Conservation (phyloP, 1,284 basidiomycete species). For the Neotropicomus parvogracilis region DNA sequence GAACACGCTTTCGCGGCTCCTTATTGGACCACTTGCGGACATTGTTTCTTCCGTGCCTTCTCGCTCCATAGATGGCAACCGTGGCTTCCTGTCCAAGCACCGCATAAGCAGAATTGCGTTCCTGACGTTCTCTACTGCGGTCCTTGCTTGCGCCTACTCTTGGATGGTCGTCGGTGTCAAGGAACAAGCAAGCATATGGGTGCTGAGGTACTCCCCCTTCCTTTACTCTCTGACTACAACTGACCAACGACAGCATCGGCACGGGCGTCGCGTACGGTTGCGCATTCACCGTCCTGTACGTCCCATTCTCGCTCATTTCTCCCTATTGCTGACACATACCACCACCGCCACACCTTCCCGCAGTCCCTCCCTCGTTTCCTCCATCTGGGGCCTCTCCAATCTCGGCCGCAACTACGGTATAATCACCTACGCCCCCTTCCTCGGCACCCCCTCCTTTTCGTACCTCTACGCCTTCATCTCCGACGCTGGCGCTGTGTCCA, state of each 20-base stretch:
- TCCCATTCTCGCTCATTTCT: conserved; percentile 10
- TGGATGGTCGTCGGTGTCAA: conserved; percentile 52
- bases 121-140: conserved; percentile 44
- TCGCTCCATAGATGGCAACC: conserved; percentile 34
- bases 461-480: conserved; percentile 71
- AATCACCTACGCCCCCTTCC: conserved; percentile 66
- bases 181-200: conserved; percentile 52
- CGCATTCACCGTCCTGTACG: conserved; percentile 67
- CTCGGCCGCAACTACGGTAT: conserved; percentile 73
- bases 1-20: conserved; percentile 67
- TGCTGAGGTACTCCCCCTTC: conserved; percentile 48
- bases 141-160: conserved; percentile 49
- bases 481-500: conserved; percentile 37
- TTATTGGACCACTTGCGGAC: conserved; percentile 69
- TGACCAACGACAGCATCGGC: conserved; percentile 39
- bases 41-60: conserved; percentile 57
- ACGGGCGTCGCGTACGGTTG: conserved; percentile 66
- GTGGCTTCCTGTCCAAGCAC: conserved; percentile 42
- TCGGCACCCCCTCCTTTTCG: conserved; percentile 70
- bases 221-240: neutral
- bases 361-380: conserved; percentile 66
- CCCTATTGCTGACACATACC: neutral
- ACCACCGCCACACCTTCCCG: neutral
- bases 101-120: conserved; percentile 59
- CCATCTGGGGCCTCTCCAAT: conserved; percentile 66